Evolutionary conservation across 768 basidiomycete species (phyloP).

Genomic region (Lenzites betulinus): DNA sequence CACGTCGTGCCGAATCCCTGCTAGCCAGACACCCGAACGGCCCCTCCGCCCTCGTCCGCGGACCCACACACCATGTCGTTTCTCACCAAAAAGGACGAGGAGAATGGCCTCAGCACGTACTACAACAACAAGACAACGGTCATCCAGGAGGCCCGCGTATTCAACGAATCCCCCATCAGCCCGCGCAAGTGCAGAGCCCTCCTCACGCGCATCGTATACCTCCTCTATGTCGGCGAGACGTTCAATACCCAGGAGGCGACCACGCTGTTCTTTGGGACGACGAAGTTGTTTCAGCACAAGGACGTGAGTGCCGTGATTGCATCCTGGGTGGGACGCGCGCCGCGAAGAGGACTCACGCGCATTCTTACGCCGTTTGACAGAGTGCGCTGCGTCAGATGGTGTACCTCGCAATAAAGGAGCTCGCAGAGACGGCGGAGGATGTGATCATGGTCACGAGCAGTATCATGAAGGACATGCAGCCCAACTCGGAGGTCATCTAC

Average conservation of each 20-base stretch:
- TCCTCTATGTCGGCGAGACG: constrained; percentile 94
- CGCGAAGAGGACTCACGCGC: not conserved
- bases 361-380: constrained; percentile 41
- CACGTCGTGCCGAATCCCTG: constrained; percentile 11
- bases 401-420: constrained; percentile 97
- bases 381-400: constrained; percentile 96
- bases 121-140: constrained; percentile 98
- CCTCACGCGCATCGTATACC: constrained; percentile 93
- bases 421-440: constrained; percentile 94
- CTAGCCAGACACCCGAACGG: constrained; percentile 26
- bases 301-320: constrained; percentile 65
- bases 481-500: constrained; percentile 98
- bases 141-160: constrained; percentile 96
- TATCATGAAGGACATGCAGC: constrained; percentile 99
- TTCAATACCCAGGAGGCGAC: constrained; percentile 97
- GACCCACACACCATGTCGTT: constrained; percentile 55
- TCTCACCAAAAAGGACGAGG: constrained; percentile 95
- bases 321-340: not conserved
- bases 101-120: constrained; percentile 87
- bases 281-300: constrained; percentile 98
- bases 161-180: constrained; percentile 99
- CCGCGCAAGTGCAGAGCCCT: constrained; percentile 96
- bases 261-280: constrained; percentile 96
- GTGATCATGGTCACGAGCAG: constrained; percentile 99
- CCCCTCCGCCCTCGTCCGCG: not conserved